Conservation (phyloP, 352 stramenopile genomes). For the Peronospora tabacina region DNA sequence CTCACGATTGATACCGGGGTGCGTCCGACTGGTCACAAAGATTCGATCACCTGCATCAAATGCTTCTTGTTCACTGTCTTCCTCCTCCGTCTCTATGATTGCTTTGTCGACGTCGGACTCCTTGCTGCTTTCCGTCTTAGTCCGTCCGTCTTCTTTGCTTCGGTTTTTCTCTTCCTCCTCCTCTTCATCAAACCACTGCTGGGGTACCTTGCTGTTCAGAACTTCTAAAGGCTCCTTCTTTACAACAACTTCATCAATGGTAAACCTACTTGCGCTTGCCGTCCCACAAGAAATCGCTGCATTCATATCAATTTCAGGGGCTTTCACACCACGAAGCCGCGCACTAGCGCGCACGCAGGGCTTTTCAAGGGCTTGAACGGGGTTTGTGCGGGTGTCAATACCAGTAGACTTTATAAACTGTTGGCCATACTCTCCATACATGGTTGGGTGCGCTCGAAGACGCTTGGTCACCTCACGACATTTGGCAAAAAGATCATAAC, state of each 20-base stretch:
- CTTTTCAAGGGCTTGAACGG: slow-evolving; percentile 10
- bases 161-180: slow-evolving; percentile 20
- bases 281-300: slow-evolving; percentile 10
- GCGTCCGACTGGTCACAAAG: slow-evolving; percentile 66
- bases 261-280: slow-evolving; percentile 3
- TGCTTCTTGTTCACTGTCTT: slow-evolving; percentile 30
- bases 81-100: slow-evolving; percentile 26
- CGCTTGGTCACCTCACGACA: slow-evolving; percentile 71
- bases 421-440: slow-evolving; percentile 38
- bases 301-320: slow-evolving; percentile 28
- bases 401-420: slow-evolving; percentile 11
- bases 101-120: slow-evolving; percentile 2
- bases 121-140: slow-evolving; percentile 4
- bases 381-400: slow-evolving; percentile 14
- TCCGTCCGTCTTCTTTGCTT: slow-evolving; percentile 6
- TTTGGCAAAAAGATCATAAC: slow-evolving; percentile 86
- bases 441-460: slow-evolving; percentile 36
- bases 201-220: background rate
- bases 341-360: slow-evolving; percentile 28
- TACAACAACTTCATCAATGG: slow-evolving; percentile 11
- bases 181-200: slow-evolving; percentile 36
- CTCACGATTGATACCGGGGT: slow-evolving; percentile 72
- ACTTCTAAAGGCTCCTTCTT: slow-evolving; percentile 22
- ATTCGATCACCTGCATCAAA: slow-evolving; percentile 59
- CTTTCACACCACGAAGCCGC: slow-evolving; percentile 42